These are phyloP conservation scores for Erodium maritimum DNA, from an alignment of 345 rosid species.

Conservation along the genomic window DNA sequence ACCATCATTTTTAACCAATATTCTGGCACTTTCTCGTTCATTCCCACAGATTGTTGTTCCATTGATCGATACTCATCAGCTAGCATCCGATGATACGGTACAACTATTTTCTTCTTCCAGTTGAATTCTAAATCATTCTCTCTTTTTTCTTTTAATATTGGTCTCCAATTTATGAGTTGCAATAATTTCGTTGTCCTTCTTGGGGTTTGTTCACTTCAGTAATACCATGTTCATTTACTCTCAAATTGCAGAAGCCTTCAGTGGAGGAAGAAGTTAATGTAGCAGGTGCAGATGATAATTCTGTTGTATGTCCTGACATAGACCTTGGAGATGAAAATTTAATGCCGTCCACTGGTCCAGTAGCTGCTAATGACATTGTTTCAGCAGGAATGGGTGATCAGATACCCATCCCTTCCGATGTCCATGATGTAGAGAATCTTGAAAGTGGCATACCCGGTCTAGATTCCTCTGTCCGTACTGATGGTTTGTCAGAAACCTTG, in stretches of 20 bases:
- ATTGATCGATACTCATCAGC: slow-evolving; percentile 24
- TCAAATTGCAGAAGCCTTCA: slow-evolving; percentile 26
- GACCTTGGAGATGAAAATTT: slow-evolving; percentile 38
- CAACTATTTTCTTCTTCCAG: not conserved
- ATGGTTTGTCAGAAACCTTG: slow-evolving; percentile 39
- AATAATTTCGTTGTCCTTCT: not conserved
- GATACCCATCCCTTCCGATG: slow-evolving; percentile 24
- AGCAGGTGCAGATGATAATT: slow-evolving; percentile 14
- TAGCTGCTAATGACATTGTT: slow-evolving; percentile 30
- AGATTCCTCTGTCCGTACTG: slow-evolving; percentile 45
- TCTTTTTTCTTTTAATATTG: slow-evolving; percentile 3
- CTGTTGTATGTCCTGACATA: slow-evolving; percentile 16
- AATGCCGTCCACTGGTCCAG: slow-evolving; percentile 26
- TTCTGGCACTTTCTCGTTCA: slow-evolving; percentile 63
- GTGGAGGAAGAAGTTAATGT: slow-evolving; percentile 35
- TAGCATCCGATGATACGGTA: slow-evolving; percentile 32
- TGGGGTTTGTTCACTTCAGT: not conserved
- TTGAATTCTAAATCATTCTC: slow-evolving; percentile 5
- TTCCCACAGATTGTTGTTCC: slow-evolving; percentile 74
- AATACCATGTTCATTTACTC: slow-evolving; percentile 9
- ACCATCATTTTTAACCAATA: slow-evolving; percentile 54
- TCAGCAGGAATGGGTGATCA: slow-evolving; percentile 28
- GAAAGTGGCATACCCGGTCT: slow-evolving; percentile 82
- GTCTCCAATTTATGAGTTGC: slow-evolving; percentile 1
- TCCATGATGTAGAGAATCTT: slow-evolving; percentile 26